Base-by-base conservation (phyloP, 1,139 yeast species). In the Geotrichum klebahnii region DNA sequence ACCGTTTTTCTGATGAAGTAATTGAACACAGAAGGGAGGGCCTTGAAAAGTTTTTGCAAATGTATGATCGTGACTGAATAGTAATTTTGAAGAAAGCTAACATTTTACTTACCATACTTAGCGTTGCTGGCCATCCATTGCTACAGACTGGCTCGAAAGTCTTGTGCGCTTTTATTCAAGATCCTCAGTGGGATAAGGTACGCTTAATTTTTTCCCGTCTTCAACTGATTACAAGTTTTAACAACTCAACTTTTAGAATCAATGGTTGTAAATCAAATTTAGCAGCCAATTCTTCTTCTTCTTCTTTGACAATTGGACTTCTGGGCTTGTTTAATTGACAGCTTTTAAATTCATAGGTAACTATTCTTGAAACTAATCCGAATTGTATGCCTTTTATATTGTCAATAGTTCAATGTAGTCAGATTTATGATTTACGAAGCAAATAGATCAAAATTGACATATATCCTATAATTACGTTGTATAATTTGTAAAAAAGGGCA, bases 81-180 rank as follows among this genome's bases (percentile, higher is more conserved):
- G 2, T 12, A 24, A 16, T 12, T 5, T 22, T 19, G 23, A 3
- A 3, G 14, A 5, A 24, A 22, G 23, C 34, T 34, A 22, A 33
- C 39, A 31, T 24, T 37, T 28, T 26, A 17, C 24, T 6, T 17
- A 17, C 19, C 28, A 2, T 17, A 35, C 5, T n/a, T 38, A 67
- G 70, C 24, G 95, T 92, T 10, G 95, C 95, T 17, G 95, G 96
- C 8, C 98, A 92, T 66, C 98, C 98, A 1, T 70, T 92, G 55
- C 70, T 92, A 53, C 97, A 92, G 67, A 86, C 96, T 0, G 95
- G 96, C 0, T 81, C 92, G n/a, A 79, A 80, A 58, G 80, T 86
- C 0, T 74, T 92, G 57, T 82, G 84, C 53, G 84, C 90, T 45
- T 92, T 92, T 62, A 81, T 92, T 48, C 97, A 90, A 67, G 92